phyloP scores from a whole-genome alignment of 2,329 filamentous ascomycete species.

The Ceratocystis smalleyi region DNA sequence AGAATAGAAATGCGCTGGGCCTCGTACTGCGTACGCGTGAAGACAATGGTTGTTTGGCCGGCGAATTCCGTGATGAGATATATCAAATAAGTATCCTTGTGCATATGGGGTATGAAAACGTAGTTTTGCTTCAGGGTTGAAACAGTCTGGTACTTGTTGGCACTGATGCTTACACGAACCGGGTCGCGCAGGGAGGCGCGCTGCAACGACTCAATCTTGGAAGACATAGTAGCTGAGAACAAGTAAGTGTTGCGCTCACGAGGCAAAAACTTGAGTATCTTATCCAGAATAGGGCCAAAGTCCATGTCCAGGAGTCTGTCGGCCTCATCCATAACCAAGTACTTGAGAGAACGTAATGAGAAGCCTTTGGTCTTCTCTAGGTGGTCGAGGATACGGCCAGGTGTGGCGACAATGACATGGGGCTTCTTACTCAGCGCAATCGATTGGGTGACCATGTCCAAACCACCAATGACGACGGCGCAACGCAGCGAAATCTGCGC shows the following conservation, averaged over 20 bases:
- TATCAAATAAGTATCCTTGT: constrained; percentile 83
- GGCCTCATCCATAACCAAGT: constrained; percentile 89
- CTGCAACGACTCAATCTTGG: constrained; percentile 83
- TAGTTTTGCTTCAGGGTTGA: constrained; percentile 76
- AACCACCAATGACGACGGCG: constrained; percentile 75
- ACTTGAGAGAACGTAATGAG: constrained; percentile 64
- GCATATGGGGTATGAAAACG: constrained; percentile 67
- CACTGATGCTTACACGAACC: constrained; percentile 64
- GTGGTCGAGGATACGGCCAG: constrained; percentile 77
- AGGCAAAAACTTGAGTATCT: constrained; percentile 79
- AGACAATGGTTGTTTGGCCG: constrained; percentile 78
- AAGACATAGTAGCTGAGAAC: constrained; percentile 88
- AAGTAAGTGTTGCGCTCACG: constrained; percentile 66
- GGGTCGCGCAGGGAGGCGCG: constrained; percentile 77
- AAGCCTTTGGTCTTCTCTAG: constrained; percentile 96
- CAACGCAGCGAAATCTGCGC: constrained; percentile 76
- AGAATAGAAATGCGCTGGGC: constrained; percentile 74
- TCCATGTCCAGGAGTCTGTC: constrained; percentile 85
- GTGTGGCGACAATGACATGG: constrained; percentile 84
- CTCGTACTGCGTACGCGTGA: constrained; percentile 83
- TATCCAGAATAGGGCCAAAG: constrained; percentile 83
- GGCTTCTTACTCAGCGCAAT: constrained; percentile 93
- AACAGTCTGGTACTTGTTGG: constrained; percentile 80
- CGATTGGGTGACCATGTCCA: constrained; percentile 87
- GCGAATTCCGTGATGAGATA: constrained; percentile 73